phyloP scores from a whole-genome alignment of 495 filamentous ascomycete genomes.

The Evernia prunastri region DNA sequence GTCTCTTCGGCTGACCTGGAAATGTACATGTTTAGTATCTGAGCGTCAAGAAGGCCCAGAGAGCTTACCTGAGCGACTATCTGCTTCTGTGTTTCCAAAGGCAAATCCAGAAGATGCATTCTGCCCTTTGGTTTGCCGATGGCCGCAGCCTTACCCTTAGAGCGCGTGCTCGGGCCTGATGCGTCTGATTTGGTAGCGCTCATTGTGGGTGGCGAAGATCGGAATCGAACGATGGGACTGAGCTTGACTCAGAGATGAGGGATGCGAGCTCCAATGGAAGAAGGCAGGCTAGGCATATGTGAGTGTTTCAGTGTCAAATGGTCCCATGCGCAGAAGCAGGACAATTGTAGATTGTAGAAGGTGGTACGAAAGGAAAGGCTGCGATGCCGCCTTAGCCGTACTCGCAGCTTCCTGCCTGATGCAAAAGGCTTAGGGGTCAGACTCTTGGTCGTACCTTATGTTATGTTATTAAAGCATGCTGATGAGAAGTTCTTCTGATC shows the following conservation, averaged over 20 bases:
- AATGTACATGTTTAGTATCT: not conserved
- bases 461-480: slow-evolving; percentile 6
- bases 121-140: slow-evolving; percentile 3
- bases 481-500: not conserved
- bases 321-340: not conserved
- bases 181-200: not conserved
- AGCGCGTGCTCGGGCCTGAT: not conserved
- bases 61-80: slow-evolving; percentile 44
- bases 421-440: not conserved
- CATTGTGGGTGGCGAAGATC: slow-evolving; percentile 1
- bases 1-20: slow-evolving; percentile 33
- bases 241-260: not conserved
- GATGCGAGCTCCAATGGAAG: not conserved
- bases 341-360: not conserved
- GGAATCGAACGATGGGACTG: not conserved
- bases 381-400: not conserved
- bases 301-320: not conserved
- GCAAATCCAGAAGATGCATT: slow-evolving; percentile 37
- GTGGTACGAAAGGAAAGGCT: not conserved
- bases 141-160: not conserved
- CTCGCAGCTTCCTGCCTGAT: slow-evolving; percentile 7
- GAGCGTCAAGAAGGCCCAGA: not conserved
- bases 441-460: not conserved
- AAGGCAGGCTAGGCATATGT: not conserved
- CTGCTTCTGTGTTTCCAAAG: slow-evolving; percentile 45